Conservation (phyloP, 805 yeast genomes). For the Zygosaccharomyces rouxii region DNA sequence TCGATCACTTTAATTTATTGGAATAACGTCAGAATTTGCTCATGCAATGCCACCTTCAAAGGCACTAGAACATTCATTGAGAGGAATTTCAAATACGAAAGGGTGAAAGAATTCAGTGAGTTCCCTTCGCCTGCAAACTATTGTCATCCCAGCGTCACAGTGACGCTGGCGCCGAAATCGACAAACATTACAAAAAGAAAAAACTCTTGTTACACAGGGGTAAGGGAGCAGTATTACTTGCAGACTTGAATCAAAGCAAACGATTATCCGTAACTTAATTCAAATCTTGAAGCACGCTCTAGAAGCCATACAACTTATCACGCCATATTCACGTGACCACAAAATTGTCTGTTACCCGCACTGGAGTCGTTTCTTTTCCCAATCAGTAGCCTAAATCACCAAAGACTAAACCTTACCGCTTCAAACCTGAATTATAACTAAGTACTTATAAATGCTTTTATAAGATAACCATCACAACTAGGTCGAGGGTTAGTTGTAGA, state of each 20-base stretch:
- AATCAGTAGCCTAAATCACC: not conserved
- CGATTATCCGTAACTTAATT: too few relatives aligned
- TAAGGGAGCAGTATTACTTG: too few relatives aligned
- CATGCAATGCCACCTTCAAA: too few relatives aligned
- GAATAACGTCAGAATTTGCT: too few relatives aligned
- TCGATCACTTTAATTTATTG: too few relatives aligned
- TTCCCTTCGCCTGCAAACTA: too few relatives aligned
- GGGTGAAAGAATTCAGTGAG: too few relatives aligned
- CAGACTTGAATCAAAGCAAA: too few relatives aligned
- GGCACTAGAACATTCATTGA: too few relatives aligned
- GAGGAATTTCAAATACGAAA: too few relatives aligned
- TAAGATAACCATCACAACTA: not conserved
- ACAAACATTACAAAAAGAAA: not conserved
- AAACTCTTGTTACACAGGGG: not conserved
- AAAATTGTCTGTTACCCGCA: not conserved
- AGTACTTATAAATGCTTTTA: not conserved
- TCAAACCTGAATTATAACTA: not conserved
- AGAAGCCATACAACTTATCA: too few relatives aligned
- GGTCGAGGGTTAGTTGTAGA: not conserved
- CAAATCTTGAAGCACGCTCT: too few relatives aligned
- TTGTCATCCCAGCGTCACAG: not conserved
- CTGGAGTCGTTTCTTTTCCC: slow-evolving; percentile 2
- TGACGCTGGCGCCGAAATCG: not conserved
- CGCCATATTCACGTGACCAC: not conserved
- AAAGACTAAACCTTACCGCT: slow-evolving; percentile 3